Conservation (phyloP, 345 rosid genomes). For the Eucalyptus curtisii region DNA sequence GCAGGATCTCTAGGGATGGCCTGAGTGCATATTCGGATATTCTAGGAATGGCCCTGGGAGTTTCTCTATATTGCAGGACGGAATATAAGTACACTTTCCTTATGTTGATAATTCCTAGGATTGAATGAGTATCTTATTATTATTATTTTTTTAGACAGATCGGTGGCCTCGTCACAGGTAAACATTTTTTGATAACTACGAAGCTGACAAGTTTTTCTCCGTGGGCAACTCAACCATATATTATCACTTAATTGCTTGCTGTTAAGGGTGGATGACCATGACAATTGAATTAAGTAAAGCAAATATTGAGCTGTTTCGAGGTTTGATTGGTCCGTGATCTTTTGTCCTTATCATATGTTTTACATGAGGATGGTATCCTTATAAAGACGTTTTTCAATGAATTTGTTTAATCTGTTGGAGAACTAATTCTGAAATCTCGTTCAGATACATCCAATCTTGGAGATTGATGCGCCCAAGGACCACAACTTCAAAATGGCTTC, state of each 20-base stretch:
- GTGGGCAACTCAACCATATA: background rate
- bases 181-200: background rate
- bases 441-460: background rate
- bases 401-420: background rate
- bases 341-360: background rate
- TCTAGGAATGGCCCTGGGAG: background rate
- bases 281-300: background rate
- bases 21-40: constrained; percentile 14
- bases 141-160: background rate
- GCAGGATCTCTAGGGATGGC: constrained; percentile 1
- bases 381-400: background rate
- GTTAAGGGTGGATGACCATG: background rate
- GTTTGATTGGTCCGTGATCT: background rate
- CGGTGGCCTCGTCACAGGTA: background rate
- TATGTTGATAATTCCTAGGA: background rate
- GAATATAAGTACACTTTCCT: background rate
- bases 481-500: background rate
- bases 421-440: background rate
- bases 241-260: background rate
- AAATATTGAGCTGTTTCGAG: background rate
- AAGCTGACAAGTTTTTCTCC: background rate
- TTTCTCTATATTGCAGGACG: background rate
- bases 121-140: background rate
- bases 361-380: background rate
- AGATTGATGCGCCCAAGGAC: background rate